These are phyloP conservation scores for Populus hybrid DNA, from an alignment of 441 rosid genomes.

Conservation along the genomic window DNA sequence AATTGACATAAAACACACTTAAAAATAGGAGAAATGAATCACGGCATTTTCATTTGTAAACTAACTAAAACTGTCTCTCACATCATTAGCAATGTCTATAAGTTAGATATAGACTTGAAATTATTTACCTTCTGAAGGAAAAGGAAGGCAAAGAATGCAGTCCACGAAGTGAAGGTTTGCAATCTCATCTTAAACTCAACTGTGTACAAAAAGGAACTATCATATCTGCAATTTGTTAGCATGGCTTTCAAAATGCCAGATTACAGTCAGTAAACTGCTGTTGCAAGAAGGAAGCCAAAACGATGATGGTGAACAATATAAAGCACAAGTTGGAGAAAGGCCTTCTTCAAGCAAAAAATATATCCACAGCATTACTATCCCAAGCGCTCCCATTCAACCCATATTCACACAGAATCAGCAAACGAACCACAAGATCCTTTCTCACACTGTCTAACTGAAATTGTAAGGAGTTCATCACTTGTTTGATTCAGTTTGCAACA, in stretches of 20 bases:
- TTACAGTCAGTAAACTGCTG: conserved; percentile 23
- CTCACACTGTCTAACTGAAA: conserved; percentile 67
- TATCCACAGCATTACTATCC: conserved; percentile 14
- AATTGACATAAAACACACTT: not conserved
- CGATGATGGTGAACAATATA: conserved; percentile 16
- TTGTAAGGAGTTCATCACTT: conserved; percentile 42
- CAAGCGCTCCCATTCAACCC: conserved; percentile 8
- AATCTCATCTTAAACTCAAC: conserved; percentile 26
- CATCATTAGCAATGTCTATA: conserved; percentile 17
- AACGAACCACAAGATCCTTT: conserved; percentile 46
- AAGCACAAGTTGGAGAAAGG: conserved; percentile 18
- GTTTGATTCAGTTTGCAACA: conserved; percentile 67
- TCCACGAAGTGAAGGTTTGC: conserved; percentile 25
- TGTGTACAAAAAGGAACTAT: conserved; percentile 26
- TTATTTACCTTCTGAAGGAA: conserved; percentile 43
- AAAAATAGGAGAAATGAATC: not conserved
- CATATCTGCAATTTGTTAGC: conserved; percentile 28
- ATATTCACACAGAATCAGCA: conserved; percentile 36
- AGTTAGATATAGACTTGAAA: conserved; percentile 20
- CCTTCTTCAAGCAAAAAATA: conserved; percentile 29
- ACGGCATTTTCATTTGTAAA: conserved; percentile 6
- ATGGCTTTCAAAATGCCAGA: conserved; percentile 24
- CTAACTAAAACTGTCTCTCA: conserved; percentile 14
- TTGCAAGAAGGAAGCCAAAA: conserved; percentile 13
- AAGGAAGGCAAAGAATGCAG: conserved; percentile 41